Percentiles rank a stretch among this genome's conserved stretches.
These are phyloP conservation scores for Erodium texanum DNA, from an alignment of 441 rosid genomes.

Conservation along the genomic window DNA sequence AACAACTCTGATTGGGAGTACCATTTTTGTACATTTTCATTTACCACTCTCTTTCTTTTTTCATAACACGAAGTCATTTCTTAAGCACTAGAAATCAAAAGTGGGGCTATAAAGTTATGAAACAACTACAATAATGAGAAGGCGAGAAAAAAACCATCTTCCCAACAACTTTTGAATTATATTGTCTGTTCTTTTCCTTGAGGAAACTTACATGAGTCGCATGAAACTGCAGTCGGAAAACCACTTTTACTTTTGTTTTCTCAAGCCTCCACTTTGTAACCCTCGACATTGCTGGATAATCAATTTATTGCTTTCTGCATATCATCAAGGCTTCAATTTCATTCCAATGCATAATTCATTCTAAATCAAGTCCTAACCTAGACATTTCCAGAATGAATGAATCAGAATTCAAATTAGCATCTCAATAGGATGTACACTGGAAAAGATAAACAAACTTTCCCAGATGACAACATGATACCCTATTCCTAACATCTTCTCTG, in stretches of 20 bases:
- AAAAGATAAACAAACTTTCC: not conserved
- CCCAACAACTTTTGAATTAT: not conserved
- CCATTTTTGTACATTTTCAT: not conserved
- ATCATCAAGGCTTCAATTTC: slow-evolving; percentile 19
- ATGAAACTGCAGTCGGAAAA: slow-evolving; percentile 91
- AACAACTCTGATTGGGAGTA: not conserved
- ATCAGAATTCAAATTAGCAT: not conserved
- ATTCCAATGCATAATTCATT: slow-evolving; percentile 15
- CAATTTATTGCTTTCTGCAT: slow-evolving; percentile 35
- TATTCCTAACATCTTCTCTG: not conserved
- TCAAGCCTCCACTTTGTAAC: slow-evolving; percentile 81
- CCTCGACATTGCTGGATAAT: slow-evolving; percentile 65
- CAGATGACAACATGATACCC: not conserved
- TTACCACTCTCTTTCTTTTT: not conserved
- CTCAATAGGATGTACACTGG: not conserved
- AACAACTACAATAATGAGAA: not conserved
- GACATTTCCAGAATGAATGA: not conserved
- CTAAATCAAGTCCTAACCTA: slow-evolving; percentile 2
- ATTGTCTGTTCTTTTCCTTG: not conserved
- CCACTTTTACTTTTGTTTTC: slow-evolving; percentile 96
- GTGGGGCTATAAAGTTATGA: not conserved
- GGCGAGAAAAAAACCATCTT: not conserved
- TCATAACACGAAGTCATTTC: not conserved
- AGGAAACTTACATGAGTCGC: slow-evolving; percentile 83
- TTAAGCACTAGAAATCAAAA: not conserved